A percentile compares a stretch with the other conserved stretches of the same genome.
These are phyloP conservation scores for Alternaria ventricosa DNA, from an alignment of 2,329 filamentous ascomycete genomes.

Conservation along the genomic window DNA sequence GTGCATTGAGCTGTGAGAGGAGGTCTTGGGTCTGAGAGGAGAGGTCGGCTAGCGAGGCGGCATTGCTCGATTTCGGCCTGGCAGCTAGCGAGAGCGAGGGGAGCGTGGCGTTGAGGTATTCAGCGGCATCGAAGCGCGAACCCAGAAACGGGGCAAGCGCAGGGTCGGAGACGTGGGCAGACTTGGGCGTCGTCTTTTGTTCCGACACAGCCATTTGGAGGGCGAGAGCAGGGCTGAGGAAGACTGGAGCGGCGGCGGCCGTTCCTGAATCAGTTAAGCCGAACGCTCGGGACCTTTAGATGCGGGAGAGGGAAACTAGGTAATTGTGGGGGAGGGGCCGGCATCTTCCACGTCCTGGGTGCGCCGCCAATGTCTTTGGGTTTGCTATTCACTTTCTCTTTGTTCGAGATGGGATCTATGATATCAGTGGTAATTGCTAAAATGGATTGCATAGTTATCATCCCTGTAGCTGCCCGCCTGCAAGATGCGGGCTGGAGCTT, in stretches of 20 bases:
- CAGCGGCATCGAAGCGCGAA: slow-evolving; percentile 79
- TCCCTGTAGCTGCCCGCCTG: neutral
- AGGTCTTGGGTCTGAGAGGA: slow-evolving; percentile 82
- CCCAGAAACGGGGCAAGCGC: slow-evolving; percentile 77
- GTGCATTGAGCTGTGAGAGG: slow-evolving; percentile 86
- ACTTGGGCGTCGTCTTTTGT: slow-evolving; percentile 27
- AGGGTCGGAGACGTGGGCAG: slow-evolving; percentile 71
- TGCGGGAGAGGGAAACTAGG: neutral
- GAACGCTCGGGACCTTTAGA: slow-evolving; percentile 17
- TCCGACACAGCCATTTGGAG: slow-evolving; percentile 37
- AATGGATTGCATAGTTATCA: neutral
- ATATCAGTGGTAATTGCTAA: neutral
- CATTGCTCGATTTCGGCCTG: slow-evolving; percentile 49
- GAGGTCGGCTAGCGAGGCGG: slow-evolving; percentile 73
- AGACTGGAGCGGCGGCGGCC: slow-evolving; percentile 11
- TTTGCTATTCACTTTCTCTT: neutral
- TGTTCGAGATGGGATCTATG: neutral
- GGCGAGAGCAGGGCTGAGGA: slow-evolving; percentile 11
- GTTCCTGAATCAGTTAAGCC: slow-evolving; percentile 24
- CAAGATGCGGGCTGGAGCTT: slow-evolving; percentile 8
- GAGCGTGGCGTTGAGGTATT: slow-evolving; percentile 82
- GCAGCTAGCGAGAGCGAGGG: slow-evolving; percentile 66
- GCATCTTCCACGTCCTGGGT: neutral
- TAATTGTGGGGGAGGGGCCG: slow-evolving; percentile 24
- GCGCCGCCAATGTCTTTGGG: neutral